These are phyloP conservation scores for Solanum appendiculatum DNA, from an alignment of 257 asterid genomes.

Conservation along the genomic window DNA sequence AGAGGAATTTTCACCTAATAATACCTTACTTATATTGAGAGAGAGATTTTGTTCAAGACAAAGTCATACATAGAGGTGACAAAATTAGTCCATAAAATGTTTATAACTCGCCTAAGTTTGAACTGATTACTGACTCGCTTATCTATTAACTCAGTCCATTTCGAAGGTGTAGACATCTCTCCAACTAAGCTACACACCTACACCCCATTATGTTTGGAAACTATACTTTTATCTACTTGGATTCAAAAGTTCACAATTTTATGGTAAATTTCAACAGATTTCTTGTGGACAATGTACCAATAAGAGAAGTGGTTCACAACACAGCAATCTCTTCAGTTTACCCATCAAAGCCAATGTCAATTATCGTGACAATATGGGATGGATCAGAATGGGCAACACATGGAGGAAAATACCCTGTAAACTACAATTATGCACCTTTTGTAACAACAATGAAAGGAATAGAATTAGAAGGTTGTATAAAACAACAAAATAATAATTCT, in stretches of 20 bases:
- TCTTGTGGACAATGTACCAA: constrained; percentile 70
- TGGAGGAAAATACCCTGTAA: constrained; percentile 73
- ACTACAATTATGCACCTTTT: constrained; percentile 61
- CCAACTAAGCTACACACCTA: neutral
- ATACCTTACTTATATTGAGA: too few species aligned
- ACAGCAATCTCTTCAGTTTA: constrained; percentile 39
- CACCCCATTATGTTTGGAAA: neutral
- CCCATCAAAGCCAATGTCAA: constrained; percentile 77
- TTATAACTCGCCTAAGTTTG: neutral
- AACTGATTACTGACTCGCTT: neutral
- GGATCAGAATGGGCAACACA: constrained; percentile 89
- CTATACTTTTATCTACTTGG: neutral
- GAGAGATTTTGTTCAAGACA: neutral
- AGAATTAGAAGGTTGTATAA: constrained; percentile 59
- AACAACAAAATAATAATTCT: constrained; percentile 5
- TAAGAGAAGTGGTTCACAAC: constrained; percentile 50
- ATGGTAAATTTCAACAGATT: constrained; percentile 40
- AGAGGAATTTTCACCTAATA: too few species aligned
- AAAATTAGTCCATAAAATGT: neutral
- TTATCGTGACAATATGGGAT: constrained; percentile 63
- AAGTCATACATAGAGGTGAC: neutral
- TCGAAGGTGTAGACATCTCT: neutral
- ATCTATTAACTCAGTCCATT: neutral
- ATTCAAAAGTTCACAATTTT: neutral
- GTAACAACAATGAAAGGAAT: constrained; percentile 32